Base-by-base conservation (phyloP, 2,329 filamentous ascomycete species). In the Apiospora sp. region DNA sequence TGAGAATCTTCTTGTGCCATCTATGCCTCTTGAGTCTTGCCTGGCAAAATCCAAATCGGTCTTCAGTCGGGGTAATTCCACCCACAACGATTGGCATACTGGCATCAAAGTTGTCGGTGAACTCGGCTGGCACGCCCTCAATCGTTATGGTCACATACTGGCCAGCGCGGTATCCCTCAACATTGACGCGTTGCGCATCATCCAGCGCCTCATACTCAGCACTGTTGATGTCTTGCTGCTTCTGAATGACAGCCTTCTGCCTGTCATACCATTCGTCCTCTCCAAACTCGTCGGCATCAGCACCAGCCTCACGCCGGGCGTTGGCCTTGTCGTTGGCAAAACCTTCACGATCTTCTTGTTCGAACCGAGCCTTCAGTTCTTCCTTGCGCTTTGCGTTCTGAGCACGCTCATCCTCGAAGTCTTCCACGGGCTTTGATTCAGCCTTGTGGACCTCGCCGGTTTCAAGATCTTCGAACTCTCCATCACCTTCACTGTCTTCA, bases 1-100 rank as follows among this genome's bases (percentile, higher is more conserved):
- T 99, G 76, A 99, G 88, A 77, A 98, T 98, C 87, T 96, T 97
- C 89, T 98, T 98, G 86, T 99, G 96, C 97, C 97, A 99, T 76
- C 96, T 89, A 82, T 99, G 96, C 71, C 95, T 90, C 89, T 99
- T 99, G 86, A 99, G 97, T 69, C 97, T 92, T 72, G 98, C 92
- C 83, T 99, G 96, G 12, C 98, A 92, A 80, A 93, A 98, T 12
- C 96, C 97, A 81, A 98, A 98, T 69, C 97, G 92, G 82, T 98
- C 95, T 83, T 99, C 96, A 0, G 96, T 98, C 10, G 96, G 90
- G 14, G 94, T 93, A 51, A 99, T 87, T n/a, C 96, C 97, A 70
- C 96, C 96, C 44, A 98, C 88, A 70, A 99, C 90, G 73, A 99
- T 88, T 24, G 96, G 96, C 80, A 92, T 93, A 69, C 91, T 91